Percentiles rank a stretch among this genome's conserved stretches.
Conservation (phyloP, 1,284 basidiomycete genomes). For the Bondarzewia mesenterica region DNA sequence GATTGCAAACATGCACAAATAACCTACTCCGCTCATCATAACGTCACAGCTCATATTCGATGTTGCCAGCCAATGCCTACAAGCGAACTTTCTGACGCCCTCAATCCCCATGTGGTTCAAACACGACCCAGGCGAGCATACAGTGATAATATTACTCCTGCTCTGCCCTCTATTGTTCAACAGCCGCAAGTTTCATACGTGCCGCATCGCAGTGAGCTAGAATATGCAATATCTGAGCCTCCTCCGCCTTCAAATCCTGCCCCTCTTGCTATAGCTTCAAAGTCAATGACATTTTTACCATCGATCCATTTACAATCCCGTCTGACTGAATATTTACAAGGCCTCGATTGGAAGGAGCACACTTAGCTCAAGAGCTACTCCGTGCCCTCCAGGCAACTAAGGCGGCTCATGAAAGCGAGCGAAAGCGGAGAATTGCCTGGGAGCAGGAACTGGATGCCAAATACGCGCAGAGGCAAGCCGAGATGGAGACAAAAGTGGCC, state of each 20-base stretch:
- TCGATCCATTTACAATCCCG: neutral
- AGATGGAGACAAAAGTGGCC: slow-evolving; percentile 48
- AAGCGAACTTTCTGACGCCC: slow-evolving; percentile 69
- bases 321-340: too few relatives aligned
- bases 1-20: too few relatives aligned
- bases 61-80: slow-evolving; percentile 41
- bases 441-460: slow-evolving; percentile 61
- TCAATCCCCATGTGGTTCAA: slow-evolving; percentile 56
- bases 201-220: slow-evolving; percentile 50
- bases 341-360: slow-evolving; percentile 23
- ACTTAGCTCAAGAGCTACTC: slow-evolving; percentile 49
- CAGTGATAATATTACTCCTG: slow-evolving; percentile 17
- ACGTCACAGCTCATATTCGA: neutral
- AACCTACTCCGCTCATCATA: neutral
- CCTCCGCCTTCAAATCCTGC: slow-evolving; percentile 22
- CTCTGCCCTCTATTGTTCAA: slow-evolving; percentile 1
- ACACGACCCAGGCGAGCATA: slow-evolving; percentile 18
- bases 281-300: slow-evolving; percentile 1
- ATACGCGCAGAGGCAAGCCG: slow-evolving; percentile 41
- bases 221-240: slow-evolving; percentile 46
- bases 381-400: slow-evolving; percentile 43
- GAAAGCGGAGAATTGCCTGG: slow-evolving; percentile 50
- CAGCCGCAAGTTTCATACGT: slow-evolving; percentile 25
- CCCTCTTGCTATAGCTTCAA: slow-evolving; percentile 7
- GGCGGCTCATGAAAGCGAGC: slow-evolving; percentile 51